Evolutionary conservation across 148 eudicot genomes (phyloP).

Genomic region (Simmondsia chinensis): DNA sequence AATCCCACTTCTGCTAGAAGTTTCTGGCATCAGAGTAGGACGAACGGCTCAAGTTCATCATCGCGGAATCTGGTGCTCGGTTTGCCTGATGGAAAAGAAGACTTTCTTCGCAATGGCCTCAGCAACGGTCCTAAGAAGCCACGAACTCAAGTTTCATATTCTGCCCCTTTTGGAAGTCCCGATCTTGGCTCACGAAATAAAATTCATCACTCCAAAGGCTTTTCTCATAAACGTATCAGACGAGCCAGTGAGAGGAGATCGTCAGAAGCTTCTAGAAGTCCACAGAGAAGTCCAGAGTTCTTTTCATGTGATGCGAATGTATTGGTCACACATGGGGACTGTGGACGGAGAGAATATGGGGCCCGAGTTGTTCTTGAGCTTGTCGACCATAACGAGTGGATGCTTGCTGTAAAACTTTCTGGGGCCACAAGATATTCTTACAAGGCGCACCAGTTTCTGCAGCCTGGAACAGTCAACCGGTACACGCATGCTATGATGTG

Average conservation of each 20-base stretch:
- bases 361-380: conserved; percentile 63
- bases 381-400: conserved; percentile 77
- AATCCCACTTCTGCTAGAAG: conserved; percentile 26
- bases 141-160: conserved; percentile 81
- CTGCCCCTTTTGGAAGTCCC: conserved; percentile 50
- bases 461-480: conserved; percentile 80
- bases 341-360: conserved; percentile 90
- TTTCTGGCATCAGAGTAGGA: conserved; percentile 24
- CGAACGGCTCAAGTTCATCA: conserved; percentile 21
- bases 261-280: conserved; percentile 32
- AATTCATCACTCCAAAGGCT: conserved; percentile 31
- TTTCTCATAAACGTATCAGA: conserved; percentile 61
- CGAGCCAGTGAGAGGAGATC: conserved; percentile 60
- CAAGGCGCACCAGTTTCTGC: conserved; percentile 68
- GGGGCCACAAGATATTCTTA: conserved; percentile 57
- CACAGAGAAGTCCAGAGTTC: conserved; percentile 44
- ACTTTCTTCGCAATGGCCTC: conserved; percentile 33
- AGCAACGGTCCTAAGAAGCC: conserved; percentile 82
- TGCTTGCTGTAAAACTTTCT: conserved; percentile 53
- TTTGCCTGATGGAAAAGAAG: conserved; percentile 39
- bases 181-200: conserved; percentile 31
- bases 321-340: conserved; percentile 51
- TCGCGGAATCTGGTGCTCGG: conserved; percentile 25
- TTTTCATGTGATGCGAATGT: conserved; percentile 66
- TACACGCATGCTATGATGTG: conserved; percentile 98